phyloP scores from a whole-genome alignment of 2,329 filamentous ascomycete genomes.

The Aspergillus sp. region DNA sequence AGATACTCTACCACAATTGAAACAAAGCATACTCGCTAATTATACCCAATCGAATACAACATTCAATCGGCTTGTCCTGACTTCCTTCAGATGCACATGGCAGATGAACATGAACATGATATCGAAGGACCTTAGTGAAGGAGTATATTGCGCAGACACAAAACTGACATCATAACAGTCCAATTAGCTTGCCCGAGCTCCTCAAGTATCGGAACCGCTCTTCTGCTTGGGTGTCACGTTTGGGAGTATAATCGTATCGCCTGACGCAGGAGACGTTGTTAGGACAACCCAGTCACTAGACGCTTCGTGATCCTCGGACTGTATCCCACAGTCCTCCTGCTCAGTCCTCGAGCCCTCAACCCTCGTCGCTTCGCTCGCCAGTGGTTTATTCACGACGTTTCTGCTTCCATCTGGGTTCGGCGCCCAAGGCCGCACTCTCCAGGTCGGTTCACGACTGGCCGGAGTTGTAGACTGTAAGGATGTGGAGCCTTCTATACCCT shows the following conservation, averaged over 20 bases:
- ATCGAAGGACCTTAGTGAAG: background rate
- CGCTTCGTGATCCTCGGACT: background rate
- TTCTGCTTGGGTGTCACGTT: background rate
- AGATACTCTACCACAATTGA: conserved; percentile 4
- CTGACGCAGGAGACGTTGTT: background rate
- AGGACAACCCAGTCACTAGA: background rate
- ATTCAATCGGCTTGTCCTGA: background rate
- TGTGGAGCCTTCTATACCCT: background rate
- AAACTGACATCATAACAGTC: background rate
- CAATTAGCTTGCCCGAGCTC: background rate
- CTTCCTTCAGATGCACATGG: background rate
- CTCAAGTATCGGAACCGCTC: background rate
- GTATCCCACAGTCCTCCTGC: background rate
- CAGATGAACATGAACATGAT: background rate
- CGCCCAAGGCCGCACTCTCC: background rate
- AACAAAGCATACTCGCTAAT: conserved; percentile 12
- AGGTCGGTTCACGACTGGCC: background rate
- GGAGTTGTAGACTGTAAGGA: background rate
- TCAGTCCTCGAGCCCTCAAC: background rate
- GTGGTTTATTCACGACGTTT: background rate
- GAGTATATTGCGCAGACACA: background rate
- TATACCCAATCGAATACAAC: conserved; percentile 25
- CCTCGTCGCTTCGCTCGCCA: too few relatives aligned
- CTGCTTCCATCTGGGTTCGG: background rate
- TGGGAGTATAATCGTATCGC: background rate